Evolutionary conservation across 768 basidiomycete genomes (phyloP), one percentile per base, ranked within the genome.

Genomic region (Tubosaeta sp.): DNA sequence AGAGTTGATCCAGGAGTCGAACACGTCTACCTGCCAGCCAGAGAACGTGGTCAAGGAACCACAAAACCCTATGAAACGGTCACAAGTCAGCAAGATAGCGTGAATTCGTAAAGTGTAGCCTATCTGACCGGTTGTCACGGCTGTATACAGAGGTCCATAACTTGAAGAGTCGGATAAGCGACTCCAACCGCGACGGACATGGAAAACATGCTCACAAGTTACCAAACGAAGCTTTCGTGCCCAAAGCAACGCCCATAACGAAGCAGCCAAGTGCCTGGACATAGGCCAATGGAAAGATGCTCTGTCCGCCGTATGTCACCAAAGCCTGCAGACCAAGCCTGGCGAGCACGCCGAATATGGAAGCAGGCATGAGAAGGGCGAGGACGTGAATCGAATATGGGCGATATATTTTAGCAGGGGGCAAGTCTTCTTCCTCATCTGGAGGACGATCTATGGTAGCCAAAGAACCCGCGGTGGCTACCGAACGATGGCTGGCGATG

Each of bases 41-140:
- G 95, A 97, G 74, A 98, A 98, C 2, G 94, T 97, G 10, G 97
- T 99, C 60, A 98, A 70, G 2, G 92, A 95, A 4, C 95, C 97
- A 64, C 97, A 98, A 68, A 97, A 92, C 13, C 92, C 94, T 86
- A 53, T 46, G 26, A 42, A 14, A 43, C 34, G 25, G 34, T 31
- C 13, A 31, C 29, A 41, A 34, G 47, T 56, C 29, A 42, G 33
- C 47, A 27, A 45, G 25, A 51, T 16, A 19, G 39, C 46, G 38
- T 29, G 31, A 22, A 37, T 35, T 11, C 32, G 43, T 27, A 31
- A 41, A 43, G 12, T 12, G 27, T n/a, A 29, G 31, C 16, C 10
- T 48, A 44, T 62, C 70, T 58, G 55, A 85, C 91, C 92, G 54
- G 94, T 97, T 0, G 93, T 91, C 12, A 92, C 65, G 19, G 89